phyloP scores from a whole-genome alignment of 768 basidiomycete genomes.

The Agaricus subrufescens region DNA sequence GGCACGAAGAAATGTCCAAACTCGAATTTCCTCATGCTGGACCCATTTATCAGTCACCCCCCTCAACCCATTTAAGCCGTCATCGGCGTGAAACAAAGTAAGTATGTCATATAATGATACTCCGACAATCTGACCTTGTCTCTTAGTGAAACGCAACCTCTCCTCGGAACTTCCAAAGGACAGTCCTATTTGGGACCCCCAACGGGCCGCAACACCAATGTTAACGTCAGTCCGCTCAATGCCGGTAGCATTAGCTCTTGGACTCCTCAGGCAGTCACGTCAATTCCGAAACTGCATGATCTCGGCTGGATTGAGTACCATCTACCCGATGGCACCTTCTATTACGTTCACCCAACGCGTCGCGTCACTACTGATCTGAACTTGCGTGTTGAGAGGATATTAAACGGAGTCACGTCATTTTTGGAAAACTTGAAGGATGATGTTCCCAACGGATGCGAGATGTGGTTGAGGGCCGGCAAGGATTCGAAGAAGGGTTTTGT shows the following conservation, averaged over 20 bases:
- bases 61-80: no score
- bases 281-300: slow-evolving; percentile 34
- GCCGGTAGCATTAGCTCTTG: slow-evolving; percentile 8
- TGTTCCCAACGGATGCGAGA: slow-evolving; percentile 39
- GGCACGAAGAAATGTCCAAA: neutral
- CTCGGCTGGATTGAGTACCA: slow-evolving; percentile 75
- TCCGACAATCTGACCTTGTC: neutral
- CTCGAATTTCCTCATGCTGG: no score
- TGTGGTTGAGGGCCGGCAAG: slow-evolving; percentile 54
- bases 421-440: slow-evolving; percentile 30
- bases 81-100: slow-evolving; percentile 25
- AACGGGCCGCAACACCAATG: slow-evolving; percentile 15
- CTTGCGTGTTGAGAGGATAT: slow-evolving; percentile 45
- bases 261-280: slow-evolving; percentile 20
- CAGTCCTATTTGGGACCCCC: slow-evolving; percentile 22
- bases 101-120: slow-evolving; percentile 8
- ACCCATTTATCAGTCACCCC: no score
- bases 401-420: slow-evolving; percentile 47
- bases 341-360: slow-evolving; percentile 62
- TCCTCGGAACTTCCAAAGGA: slow-evolving; percentile 31
- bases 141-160: slow-evolving; percentile 48
- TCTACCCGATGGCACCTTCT: slow-evolving; percentile 68
- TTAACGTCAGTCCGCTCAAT: slow-evolving; percentile 3
- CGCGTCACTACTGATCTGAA: slow-evolving; percentile 70
- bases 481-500: slow-evolving; percentile 25